Evolutionary conservation across 495 filamentous ascomycete species (phyloP).

Genomic region (Bacidia rubella): DNA sequence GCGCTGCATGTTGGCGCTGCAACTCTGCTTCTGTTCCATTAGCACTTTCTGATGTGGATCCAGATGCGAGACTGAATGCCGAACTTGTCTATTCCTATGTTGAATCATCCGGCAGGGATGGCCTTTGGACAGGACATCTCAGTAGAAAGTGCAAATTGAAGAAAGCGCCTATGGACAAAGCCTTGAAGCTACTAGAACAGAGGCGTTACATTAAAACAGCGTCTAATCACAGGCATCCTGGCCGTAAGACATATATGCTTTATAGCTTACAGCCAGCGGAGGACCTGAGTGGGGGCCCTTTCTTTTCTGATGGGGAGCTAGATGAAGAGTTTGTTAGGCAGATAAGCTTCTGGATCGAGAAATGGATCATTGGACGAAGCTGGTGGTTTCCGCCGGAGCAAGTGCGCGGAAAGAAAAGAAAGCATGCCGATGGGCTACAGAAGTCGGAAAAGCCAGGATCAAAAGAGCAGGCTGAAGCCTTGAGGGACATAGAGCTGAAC

Average conservation of each 20-base stretch:
- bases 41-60: background rate
- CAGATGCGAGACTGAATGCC: constrained; percentile 69
- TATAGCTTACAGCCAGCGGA: constrained; percentile 60
- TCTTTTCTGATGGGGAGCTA: constrained; percentile 79
- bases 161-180: constrained; percentile 58
- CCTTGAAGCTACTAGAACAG: constrained; percentile 62
- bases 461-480: constrained; percentile 10
- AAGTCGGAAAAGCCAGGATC: constrained; percentile 6
- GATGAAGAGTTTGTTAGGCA: constrained; percentile 74
- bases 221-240: constrained; percentile 45
- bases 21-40: constrained; percentile 21
- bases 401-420: background rate
- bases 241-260: constrained; percentile 54
- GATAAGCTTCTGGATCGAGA: constrained; percentile 53
- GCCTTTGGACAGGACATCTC: constrained; percentile 78
- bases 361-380: constrained; percentile 53
- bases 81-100: constrained; percentile 72
- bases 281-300: constrained; percentile 80
- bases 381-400: constrained; percentile 38
- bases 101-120: constrained; percentile 64
- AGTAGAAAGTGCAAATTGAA: constrained; percentile 62
- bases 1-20: constrained; percentile 49
- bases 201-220: constrained; percentile 79
- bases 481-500: constrained; percentile 8
- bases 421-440: background rate